Conservation (phyloP, 1,139 yeast species). For the Martiniozyma asiatica region DNA sequence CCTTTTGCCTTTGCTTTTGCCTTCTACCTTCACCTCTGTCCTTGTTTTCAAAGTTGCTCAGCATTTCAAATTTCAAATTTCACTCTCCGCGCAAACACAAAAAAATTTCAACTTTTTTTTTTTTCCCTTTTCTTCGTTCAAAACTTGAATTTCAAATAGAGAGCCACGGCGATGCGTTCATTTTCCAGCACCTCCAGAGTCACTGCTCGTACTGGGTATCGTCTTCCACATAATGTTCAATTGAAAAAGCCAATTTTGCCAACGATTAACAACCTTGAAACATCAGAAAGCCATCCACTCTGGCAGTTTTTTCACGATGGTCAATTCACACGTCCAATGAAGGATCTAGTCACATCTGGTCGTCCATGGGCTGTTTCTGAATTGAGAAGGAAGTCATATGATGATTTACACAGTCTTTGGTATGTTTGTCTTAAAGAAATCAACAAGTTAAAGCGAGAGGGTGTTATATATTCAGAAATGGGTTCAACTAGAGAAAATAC, state of each 20-base stretch:
- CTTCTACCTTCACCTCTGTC: no score
- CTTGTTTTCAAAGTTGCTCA: no score
- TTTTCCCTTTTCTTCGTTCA: no score
- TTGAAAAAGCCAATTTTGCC: constrained; percentile 85
- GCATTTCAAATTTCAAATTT: no score
- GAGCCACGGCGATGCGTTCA: no score
- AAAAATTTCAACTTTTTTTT: no score
- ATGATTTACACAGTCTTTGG: constrained; percentile 88
- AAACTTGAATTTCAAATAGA: no score
- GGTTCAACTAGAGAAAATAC: constrained; percentile 15
- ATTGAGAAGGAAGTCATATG: constrained; percentile 80
- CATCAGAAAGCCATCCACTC: constrained; percentile 79
- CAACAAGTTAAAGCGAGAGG: constrained; percentile 69
- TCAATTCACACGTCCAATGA: constrained; percentile 44
- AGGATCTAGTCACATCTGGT: constrained; percentile 48
- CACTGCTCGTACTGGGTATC: no score
- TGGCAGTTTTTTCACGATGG: constrained; percentile 83
- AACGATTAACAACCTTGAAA: constrained; percentile 56
- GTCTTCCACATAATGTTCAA: constrained; percentile 27
- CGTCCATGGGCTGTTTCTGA: constrained; percentile 85
- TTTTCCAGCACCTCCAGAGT: no score
- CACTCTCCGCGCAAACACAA: no score
- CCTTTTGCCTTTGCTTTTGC: no score
- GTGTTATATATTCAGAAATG: constrained; percentile 26
- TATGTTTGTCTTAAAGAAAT: constrained; percentile 75